Percentiles rank a stretch among this genome's conserved stretches.
These are phyloP conservation scores for Thalassia testudinum DNA, from an alignment of 116 monocot species.

Conservation along the genomic window DNA sequence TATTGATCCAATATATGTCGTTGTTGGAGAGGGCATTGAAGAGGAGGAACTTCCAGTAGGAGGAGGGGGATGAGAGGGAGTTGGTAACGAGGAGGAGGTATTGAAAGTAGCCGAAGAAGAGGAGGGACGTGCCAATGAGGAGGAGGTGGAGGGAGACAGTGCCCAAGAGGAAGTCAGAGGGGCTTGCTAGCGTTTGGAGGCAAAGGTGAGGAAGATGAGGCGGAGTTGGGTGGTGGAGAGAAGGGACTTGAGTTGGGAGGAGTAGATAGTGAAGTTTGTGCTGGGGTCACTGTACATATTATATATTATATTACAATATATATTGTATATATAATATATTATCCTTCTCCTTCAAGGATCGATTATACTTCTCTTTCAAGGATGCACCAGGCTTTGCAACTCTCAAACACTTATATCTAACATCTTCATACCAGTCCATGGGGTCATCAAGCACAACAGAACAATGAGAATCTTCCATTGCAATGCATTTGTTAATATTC, in stretches of 20 bases:
- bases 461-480: too few species aligned
- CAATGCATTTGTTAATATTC: too few species aligned
- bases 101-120: slow-evolving; percentile 59
- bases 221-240: slow-evolving; percentile 57
- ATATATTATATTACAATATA: too few species aligned
- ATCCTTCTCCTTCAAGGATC: too few species aligned
- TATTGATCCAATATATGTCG: slow-evolving; percentile 89
- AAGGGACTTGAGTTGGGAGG: slow-evolving; percentile 74
- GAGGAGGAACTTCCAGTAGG: slow-evolving; percentile 43
- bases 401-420: too few species aligned
- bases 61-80: slow-evolving; percentile 35
- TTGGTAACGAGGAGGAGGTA: slow-evolving; percentile 47
- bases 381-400: too few species aligned
- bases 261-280: slow-evolving; percentile 72
- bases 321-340: too few species aligned
- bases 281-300: too few species aligned
- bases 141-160: slow-evolving; percentile 44
- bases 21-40: too few species aligned
- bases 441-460: too few species aligned
- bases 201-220: slow-evolving; percentile 69
- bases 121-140: slow-evolving; percentile 39
- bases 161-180: slow-evolving; percentile 59
- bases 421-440: too few species aligned
- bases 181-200: slow-evolving; percentile 85
- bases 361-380: too few species aligned